Base-by-base conservation (phyloP, 2,329 filamentous ascomycete genomes). In the Penicillium sp. region DNA sequence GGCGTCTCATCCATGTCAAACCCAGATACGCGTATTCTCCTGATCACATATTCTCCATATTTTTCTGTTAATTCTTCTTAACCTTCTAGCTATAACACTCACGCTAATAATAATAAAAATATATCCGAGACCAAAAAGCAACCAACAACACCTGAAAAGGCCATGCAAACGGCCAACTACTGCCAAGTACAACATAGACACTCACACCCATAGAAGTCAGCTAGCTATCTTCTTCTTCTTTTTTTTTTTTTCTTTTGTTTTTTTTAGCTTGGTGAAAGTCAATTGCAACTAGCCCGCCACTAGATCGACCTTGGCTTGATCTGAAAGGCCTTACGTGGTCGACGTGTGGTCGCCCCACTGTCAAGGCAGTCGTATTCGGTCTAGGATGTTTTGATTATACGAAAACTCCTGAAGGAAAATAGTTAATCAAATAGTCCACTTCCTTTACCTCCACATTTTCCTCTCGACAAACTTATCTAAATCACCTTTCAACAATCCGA, bases 231-330 rank as follows among this genome's bases (percentile, higher is more conserved):
- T n/a, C n/a, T n/a, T n/a, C n/a, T n/a, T n/a, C n/a, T n/a, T n/a
- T n/a, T n/a, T n/a, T n/a, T n/a, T n/a, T n/a, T n/a, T n/a, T n/a
- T n/a, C n/a, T n/a, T n/a, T n/a, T n/a, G n/a, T 48, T 40, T 47
- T 40, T 40, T 48, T 40, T 35, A 34, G 18, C 29, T 9, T 20
- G 31, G 31, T 45, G 31, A 6, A 48, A 48, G 35, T 53, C 43
- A 53, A 53, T 53, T 40, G 51, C 51, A 42, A 48, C 44, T 54
- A 50, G 37, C 18, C 3, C 18, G 37, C 38, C 18, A 50, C 37
- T 50, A 54, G 31, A 37, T 54, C 37, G 29, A 37, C 22, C 44
- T 54, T 54, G 51, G 51, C 51, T 51, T 54, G 38, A 32, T 42
- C n/a, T 42, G n/a, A 42, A 16, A 8, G 8, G 51, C 44, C 44